These are phyloP conservation scores for Myriosclerotinia scirpicola DNA, from an alignment of 2,329 filamentous ascomycete species.

Conservation along the genomic window DNA sequence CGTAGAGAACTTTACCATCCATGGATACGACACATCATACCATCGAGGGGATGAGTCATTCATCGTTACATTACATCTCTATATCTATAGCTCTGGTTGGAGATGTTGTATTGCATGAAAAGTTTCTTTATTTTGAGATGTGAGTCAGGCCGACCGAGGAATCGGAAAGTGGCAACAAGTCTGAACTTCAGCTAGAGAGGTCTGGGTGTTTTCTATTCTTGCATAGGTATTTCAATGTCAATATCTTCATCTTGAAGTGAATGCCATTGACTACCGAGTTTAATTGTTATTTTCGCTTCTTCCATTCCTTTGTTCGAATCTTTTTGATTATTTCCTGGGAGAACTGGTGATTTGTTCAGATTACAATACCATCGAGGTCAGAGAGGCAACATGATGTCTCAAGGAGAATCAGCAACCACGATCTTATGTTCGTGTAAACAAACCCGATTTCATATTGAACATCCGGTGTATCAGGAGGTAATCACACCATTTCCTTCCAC, in stretches of 20 bases:
- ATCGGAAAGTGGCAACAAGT: background rate
- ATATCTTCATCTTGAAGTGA: background rate
- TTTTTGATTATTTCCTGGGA: background rate
- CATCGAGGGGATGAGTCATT: background rate
- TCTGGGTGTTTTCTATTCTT: background rate
- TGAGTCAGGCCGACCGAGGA: constrained; percentile 8
- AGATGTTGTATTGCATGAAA: background rate
- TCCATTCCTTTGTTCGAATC: background rate
- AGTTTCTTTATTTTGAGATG: background rate
- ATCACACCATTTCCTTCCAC: background rate
- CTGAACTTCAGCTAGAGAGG: background rate
- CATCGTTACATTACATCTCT: background rate
- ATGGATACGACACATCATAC: background rate
- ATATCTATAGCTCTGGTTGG: background rate
- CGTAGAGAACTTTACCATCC: background rate
- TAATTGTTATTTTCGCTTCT: background rate
- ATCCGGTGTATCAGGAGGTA: constrained; percentile 40
- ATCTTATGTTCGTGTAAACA: constrained; percentile 40
- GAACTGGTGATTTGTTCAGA: background rate
- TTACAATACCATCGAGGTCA: background rate
- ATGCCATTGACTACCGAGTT: background rate
- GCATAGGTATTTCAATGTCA: background rate
- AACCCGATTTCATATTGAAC: constrained; percentile 40
- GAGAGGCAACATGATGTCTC: constrained; percentile 7
- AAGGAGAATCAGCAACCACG: constrained; percentile 34